Conservation (phyloP, 768 basidiomycete species). For the Boletus pseudopeckii region DNA sequence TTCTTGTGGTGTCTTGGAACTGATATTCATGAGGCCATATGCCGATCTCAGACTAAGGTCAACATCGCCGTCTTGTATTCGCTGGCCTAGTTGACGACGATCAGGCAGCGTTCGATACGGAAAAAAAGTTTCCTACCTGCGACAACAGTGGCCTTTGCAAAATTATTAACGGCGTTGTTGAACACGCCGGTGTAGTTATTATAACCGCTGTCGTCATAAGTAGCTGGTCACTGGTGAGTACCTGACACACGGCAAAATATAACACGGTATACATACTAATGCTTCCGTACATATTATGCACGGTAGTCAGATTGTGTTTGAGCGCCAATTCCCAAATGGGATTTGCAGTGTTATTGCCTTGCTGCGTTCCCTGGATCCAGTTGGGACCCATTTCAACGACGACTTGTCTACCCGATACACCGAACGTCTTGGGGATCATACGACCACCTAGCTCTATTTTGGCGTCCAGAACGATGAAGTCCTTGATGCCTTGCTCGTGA, state of each 20-base stretch:
- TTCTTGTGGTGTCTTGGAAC: constrained; percentile 43
- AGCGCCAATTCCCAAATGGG: constrained; percentile 57
- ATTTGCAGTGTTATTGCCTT: constrained; percentile 48
- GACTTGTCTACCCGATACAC: constrained; percentile 32
- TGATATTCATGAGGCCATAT: constrained; percentile 48
- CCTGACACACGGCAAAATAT: not conserved
- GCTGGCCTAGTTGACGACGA: constrained; percentile 3
- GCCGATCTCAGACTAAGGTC: constrained; percentile 54
- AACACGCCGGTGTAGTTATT: constrained; percentile 47
- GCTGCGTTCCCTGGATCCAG: constrained; percentile 58
- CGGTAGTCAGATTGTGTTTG: constrained; percentile 50
- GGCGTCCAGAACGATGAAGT: constrained; percentile 61
- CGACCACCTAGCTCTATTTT: constrained; percentile 59
- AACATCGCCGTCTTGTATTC: constrained; percentile 32
- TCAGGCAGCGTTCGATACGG: constrained; percentile 47
- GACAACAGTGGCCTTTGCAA: constrained; percentile 37
- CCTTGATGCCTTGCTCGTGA: constrained; percentile 48
- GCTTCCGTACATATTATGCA: constrained; percentile 42
- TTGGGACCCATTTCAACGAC: constrained; percentile 58
- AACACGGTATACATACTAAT: constrained; percentile 36
- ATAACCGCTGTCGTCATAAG: constrained; percentile 50
- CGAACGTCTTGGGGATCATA: constrained; percentile 48
- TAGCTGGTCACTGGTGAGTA: constrained; percentile 35
- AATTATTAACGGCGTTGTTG: constrained; percentile 38
- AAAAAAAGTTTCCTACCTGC: constrained; percentile 38